These are phyloP conservation scores for Erysimum cheiranthoides DNA, from an alignment of 345 rosid species.

Conservation along the genomic window DNA sequence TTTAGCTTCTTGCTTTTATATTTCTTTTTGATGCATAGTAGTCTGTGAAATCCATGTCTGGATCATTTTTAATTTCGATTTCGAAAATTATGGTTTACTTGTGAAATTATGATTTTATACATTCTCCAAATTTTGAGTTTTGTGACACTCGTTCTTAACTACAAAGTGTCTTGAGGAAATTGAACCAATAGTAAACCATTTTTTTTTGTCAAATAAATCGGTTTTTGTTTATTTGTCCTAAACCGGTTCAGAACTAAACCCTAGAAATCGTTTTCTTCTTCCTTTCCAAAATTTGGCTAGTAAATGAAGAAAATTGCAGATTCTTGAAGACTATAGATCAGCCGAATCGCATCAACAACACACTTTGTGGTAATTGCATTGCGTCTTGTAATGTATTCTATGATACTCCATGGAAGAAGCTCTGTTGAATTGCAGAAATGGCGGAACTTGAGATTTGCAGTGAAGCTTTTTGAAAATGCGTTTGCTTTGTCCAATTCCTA, in stretches of 20 bases:
- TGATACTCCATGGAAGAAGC: constrained; percentile 21
- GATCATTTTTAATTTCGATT: neutral
- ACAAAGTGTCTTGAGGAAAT: too few species aligned
- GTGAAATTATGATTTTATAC: neutral
- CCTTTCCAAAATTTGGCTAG: neutral
- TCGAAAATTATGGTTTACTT: neutral
- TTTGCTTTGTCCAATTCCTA: neutral
- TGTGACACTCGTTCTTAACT: too few species aligned
- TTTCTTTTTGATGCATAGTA: neutral
- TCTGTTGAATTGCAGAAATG: neutral
- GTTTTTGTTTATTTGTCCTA: neutral
- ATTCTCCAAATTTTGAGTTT: too few species aligned
- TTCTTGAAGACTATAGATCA: too few species aligned
- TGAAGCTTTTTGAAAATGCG: neutral
- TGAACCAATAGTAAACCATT: too few species aligned
- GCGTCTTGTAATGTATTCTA: constrained; percentile 8
- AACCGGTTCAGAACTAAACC: neutral
- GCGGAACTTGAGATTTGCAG: neutral
- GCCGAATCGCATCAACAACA: too few species aligned
- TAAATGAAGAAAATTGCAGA: too few species aligned
- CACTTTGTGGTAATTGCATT: neutral
- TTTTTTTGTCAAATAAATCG: neutral
- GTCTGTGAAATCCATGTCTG: neutral
- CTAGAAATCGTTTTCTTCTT: neutral
- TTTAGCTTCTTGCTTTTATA: constrained; percentile 9